Conservation (phyloP, 2,329 filamentous ascomycete species). For the Pestalotiopsis sp. region DNA sequence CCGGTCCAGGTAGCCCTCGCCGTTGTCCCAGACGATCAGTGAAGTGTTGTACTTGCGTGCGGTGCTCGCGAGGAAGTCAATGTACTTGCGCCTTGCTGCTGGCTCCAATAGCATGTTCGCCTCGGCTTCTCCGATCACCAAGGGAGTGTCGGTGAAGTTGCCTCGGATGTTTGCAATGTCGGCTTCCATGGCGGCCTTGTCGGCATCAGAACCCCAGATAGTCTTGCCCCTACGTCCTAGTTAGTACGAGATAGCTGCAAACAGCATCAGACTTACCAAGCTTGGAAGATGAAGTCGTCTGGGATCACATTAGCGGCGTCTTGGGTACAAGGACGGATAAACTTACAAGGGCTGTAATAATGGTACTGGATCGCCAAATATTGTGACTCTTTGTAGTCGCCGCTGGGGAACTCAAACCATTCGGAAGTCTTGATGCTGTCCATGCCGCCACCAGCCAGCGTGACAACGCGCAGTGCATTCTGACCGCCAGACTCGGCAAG, state of each 20-base stretch:
- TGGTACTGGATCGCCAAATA: constrained; percentile 62
- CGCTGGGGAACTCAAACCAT: constrained; percentile 53
- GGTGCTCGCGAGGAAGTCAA: constrained; percentile 53
- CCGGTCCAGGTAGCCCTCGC: constrained; percentile 57
- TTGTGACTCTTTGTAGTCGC: constrained; percentile 49
- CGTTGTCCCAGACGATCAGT: constrained; percentile 63
- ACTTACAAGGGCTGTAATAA: constrained; percentile 56
- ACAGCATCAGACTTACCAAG: constrained; percentile 34
- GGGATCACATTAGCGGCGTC: not conserved
- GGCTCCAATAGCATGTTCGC: constrained; percentile 54
- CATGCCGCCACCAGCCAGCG: constrained; percentile 53
- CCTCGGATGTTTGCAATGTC: constrained; percentile 54
- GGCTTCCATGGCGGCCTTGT: constrained; percentile 50
- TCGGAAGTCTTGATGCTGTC: constrained; percentile 55
- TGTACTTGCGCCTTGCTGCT: constrained; percentile 60
- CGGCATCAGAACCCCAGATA: constrained; percentile 52
- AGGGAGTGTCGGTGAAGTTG: constrained; percentile 58
- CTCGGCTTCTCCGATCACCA: constrained; percentile 62
- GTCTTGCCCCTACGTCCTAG: constrained; percentile 54
- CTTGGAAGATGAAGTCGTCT: constrained; percentile 47
- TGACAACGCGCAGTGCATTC: constrained; percentile 58
- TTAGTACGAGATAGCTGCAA: not conserved
- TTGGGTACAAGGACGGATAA: too few species aligned
- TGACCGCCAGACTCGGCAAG: constrained; percentile 57
- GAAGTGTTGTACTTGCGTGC: constrained; percentile 52